Evolutionary conservation across 345 rosid genomes (phyloP).

Genomic region (Fremontodendron californicum): DNA sequence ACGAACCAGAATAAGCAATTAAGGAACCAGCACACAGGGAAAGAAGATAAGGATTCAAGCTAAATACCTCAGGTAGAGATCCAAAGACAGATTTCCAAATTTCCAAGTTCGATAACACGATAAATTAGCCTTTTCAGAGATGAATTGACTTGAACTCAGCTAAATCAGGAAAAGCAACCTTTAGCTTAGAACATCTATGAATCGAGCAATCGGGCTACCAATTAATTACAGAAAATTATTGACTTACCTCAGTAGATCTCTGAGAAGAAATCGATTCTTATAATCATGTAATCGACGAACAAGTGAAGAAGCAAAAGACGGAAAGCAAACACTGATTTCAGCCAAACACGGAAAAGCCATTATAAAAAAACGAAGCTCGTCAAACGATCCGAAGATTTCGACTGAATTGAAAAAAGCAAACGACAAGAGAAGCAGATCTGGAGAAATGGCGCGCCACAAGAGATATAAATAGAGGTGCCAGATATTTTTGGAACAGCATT

Average conservation of each 20-base stretch:
- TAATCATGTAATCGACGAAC: not conserved
- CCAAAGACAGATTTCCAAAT: no score
- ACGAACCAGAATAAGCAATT: not conserved
- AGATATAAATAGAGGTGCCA: not conserved
- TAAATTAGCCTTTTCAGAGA: not conserved
- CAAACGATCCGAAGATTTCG: not conserved
- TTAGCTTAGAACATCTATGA: not conserved
- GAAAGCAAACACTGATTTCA: not conserved
- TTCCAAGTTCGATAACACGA: not conserved
- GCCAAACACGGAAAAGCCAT: not conserved
- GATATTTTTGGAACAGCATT: not conserved
- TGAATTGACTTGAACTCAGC: not conserved
- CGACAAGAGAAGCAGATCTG: not conserved
- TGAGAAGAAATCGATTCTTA: not conserved
- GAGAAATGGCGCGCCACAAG: not conserved
- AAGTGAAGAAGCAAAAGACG: not conserved
- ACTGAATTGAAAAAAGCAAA: not conserved
- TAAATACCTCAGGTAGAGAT: not conserved
- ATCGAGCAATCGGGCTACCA: not conserved
- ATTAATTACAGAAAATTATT: not conserved
- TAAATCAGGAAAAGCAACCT: not conserved
- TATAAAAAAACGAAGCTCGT: not conserved
- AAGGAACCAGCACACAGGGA: not conserved
- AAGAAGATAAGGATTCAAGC: not conserved
- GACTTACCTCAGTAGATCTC: not conserved